phyloP scores from a whole-genome alignment of 345 rosid genomes.

The Combretum micranthum region DNA sequence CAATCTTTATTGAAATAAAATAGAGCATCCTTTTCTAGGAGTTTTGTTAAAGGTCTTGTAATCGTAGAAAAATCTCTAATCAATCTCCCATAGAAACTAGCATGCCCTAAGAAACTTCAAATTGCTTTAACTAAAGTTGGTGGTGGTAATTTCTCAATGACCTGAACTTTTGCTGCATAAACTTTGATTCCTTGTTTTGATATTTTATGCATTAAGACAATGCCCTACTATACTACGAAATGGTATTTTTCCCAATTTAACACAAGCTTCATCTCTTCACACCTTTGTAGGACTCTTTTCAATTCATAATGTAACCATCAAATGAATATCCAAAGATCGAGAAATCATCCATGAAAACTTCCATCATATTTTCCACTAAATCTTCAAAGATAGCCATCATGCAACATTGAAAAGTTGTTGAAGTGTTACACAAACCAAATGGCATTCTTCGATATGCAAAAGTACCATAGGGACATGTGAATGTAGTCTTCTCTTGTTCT shows the following conservation, averaged over 20 bases:
- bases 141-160: conserved; percentile 2
- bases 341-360: conserved; percentile 11
- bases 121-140: not conserved
- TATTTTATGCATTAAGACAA: not conserved
- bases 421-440: too few relatives aligned
- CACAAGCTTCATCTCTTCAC: not conserved
- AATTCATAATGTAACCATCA: not conserved
- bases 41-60: not conserved
- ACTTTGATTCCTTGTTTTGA: not conserved
- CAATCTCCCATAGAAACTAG: conserved; percentile 2
- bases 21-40: not conserved
- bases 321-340: not conserved
- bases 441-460: too few relatives aligned
- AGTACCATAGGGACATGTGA: too few relatives aligned
- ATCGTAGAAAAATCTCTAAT: conserved; percentile 1
- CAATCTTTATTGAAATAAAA: not conserved
- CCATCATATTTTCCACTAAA: too few relatives aligned
- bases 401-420: too few relatives aligned
- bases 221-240: not conserved
- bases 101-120: conserved; percentile 3
- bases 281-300: not conserved
- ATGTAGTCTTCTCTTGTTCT: not conserved
- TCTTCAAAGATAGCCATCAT: too few relatives aligned
- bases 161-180: not conserved
- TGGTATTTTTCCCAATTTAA: conserved; percentile 3